Conservation (phyloP, 108 stramenopile species). For the Chaetoceros muelleri region DNA sequence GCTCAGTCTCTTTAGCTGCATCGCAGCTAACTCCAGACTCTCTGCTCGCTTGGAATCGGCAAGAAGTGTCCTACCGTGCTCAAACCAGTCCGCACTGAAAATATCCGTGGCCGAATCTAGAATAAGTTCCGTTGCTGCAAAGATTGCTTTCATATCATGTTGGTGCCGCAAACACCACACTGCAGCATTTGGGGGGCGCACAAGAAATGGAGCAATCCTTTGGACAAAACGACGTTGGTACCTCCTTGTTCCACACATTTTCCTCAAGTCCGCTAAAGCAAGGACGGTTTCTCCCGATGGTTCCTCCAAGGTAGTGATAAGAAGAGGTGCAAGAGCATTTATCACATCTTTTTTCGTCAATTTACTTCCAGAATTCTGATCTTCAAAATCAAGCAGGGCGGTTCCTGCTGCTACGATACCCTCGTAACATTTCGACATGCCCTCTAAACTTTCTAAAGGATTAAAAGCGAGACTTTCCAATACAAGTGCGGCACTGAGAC, state of each 20-base stretch:
- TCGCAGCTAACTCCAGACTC: constrained; percentile 48
- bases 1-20: constrained; percentile 42
- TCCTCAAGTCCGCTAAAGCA: constrained; percentile 39
- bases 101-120: constrained; percentile 60
- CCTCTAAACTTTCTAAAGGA: constrained; percentile 62
- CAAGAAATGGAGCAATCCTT: constrained; percentile 64
- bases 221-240: constrained; percentile 84
- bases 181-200: constrained; percentile 62
- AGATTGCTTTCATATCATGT: constrained; percentile 80
- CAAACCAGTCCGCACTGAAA: constrained; percentile 75
- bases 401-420: constrained; percentile 75
- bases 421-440: constrained; percentile 82
- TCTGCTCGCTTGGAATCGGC: constrained; percentile 61
- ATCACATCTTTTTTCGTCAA: constrained; percentile 44
- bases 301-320: constrained; percentile 71
- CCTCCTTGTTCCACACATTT: constrained; percentile 62
- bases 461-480: constrained; percentile 62
- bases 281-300: constrained; percentile 68
- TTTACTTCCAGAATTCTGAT: constrained; percentile 16
- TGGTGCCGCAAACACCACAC: constrained; percentile 84
- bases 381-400: constrained; percentile 32
- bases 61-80: constrained; percentile 51
- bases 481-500: constrained; percentile 48
- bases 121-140: constrained; percentile 73
- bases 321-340: constrained; percentile 56